Evolutionary conservation across 495 filamentous ascomycete species (phyloP).

Genomic region (Neurospora hispaniola): DNA sequence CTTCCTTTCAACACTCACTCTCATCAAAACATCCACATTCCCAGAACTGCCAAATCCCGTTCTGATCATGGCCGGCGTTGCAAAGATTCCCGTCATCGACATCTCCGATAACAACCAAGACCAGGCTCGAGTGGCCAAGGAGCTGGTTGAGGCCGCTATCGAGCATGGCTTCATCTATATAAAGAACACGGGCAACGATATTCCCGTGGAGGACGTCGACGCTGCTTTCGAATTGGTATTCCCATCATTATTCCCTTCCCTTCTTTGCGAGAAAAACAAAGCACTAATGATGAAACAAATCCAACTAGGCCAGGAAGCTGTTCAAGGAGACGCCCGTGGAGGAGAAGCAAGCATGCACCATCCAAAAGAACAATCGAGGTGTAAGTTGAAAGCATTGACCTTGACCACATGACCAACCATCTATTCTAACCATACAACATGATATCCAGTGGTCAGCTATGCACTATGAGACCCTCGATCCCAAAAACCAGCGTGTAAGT

Average conservation of each 20-base stretch:
- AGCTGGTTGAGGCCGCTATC: constrained; percentile 69
- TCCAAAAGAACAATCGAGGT: constrained; percentile 70
- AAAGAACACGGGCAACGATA: constrained; percentile 52
- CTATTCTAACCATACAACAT: not conserved
- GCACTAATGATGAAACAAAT: not conserved
- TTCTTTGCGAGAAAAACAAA: not conserved
- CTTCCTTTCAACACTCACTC: not conserved
- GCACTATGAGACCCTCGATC: constrained; percentile 82
- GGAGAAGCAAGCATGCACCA: constrained; percentile 65
- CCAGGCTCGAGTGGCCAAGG: constrained; percentile 44
- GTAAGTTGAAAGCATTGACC: constrained; percentile 5
- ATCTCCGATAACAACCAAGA: constrained; percentile 47
- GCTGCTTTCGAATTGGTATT: constrained; percentile 64
- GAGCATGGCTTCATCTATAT: constrained; percentile 86
- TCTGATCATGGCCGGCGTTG: constrained; percentile 28
- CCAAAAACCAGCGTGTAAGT: constrained; percentile 64
- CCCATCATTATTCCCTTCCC: not conserved
- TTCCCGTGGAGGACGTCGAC: constrained; percentile 57
- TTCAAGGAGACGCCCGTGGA: constrained; percentile 54
- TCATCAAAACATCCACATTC: not conserved
- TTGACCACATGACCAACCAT: not conserved
- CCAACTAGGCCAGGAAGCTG: constrained; percentile 58
- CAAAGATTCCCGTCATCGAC: constrained; percentile 72
- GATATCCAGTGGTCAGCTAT: constrained; percentile 59
- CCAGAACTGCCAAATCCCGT: not conserved